Conservation (phyloP, 495 filamentous ascomycete species). For the Xylaria intraflava region DNA sequence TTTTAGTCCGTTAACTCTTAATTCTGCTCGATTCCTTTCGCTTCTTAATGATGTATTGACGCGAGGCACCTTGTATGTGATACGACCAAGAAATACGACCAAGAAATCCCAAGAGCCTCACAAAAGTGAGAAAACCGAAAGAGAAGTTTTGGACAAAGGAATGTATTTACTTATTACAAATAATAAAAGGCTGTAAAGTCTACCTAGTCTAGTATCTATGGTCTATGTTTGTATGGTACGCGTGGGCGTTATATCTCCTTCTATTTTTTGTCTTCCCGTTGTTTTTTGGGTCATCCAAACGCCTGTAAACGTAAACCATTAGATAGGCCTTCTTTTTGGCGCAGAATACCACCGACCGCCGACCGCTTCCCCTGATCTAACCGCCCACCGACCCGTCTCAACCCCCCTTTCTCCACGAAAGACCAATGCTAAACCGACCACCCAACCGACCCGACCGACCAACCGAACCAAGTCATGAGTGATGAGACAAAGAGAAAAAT, state of each 20-base stretch:
- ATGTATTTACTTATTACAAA: constrained; percentile 7
- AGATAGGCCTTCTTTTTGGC: not conserved
- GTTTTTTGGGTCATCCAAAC: not conserved
- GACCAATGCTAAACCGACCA: not conserved
- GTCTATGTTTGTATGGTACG: not conserved
- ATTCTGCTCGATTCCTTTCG: no score
- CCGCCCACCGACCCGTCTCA: not conserved
- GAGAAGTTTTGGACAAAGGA: not conserved
- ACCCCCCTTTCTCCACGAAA: no score
- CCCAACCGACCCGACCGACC: not conserved
- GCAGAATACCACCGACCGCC: not conserved
- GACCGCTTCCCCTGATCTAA: not conserved
- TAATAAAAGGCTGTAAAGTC: not conserved
- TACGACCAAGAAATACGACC: no score
- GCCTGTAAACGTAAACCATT: not conserved
- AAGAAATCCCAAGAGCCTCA: constrained; percentile 1
- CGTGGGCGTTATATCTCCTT: constrained; percentile 5
- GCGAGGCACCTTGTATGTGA: constrained; percentile 4
- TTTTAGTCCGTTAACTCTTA: no score
- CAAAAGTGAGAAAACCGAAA: no score
- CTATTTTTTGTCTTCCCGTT: constrained; percentile 5
- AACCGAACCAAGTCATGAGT: not conserved
- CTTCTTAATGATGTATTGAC: constrained; percentile 5
- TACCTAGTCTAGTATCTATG: not conserved
- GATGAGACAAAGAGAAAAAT: not conserved